Evolutionary conservation across 768 basidiomycete genomes (phyloP), one percentile per base, ranked within the genome.

Genomic region (Tricholoma terreum): DNA sequence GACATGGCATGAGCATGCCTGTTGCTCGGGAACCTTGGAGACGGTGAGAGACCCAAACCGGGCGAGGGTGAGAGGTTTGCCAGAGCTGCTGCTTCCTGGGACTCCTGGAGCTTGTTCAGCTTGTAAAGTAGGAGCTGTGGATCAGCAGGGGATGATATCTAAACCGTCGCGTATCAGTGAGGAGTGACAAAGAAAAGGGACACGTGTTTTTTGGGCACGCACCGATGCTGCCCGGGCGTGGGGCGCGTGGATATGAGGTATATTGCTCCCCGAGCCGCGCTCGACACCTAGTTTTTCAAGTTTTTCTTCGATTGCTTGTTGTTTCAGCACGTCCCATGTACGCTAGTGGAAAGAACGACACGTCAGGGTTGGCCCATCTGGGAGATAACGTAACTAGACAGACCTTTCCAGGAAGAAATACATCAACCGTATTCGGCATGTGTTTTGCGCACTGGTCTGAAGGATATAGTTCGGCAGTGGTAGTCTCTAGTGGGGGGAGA

Each of bases 101-200:
- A 80, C 71, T 86, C 86, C 60, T 91, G 90, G 9, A 94, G 77
- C 71, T 90, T 91, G 73, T 90, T 91, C 43, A 93, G 77, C 70
- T 91, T 92, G 74, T 88, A 92, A 61, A 84, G 80, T 17, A 94
- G 76, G 21, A 94, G 71, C 17, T 89, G 87, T 27, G 92, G 91
- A 67, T 93, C 92, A 4, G 91, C 91, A 27, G 92, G 90, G n/a
- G 90, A 92, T 1, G 92, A 93, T 72, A 93, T 90, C 92, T 94
- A 65, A 21, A 46, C 43, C 55, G 55, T 63, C 56, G 49, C 58
- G 55, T 55, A 33, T 51, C 50, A 58, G 46, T 43, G 27, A 30
- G 22, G n/a, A 58, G 46, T 43, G 27, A 30, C 36, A 27, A 43
- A 19, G 6, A 46, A 48, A 49, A 11, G n/a, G 27, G 24, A 63